Base-by-base conservation (phyloP, 2,329 filamentous ascomycete genomes). In the Macroventuria anomochaeta region DNA sequence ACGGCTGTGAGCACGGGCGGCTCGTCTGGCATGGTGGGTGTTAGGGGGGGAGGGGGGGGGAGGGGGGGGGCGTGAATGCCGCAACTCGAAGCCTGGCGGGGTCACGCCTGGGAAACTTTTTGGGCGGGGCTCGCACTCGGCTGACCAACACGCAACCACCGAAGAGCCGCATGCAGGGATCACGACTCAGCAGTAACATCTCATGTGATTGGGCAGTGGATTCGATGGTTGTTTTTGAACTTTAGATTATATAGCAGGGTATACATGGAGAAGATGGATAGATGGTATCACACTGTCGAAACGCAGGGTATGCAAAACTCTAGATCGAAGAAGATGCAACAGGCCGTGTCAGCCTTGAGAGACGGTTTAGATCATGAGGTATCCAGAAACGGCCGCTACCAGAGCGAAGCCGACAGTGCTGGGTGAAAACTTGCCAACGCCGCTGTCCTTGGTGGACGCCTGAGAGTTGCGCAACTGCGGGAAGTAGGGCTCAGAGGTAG, bases 1-100 rank as follows among this genome's bases (percentile, higher is more conserved):
- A 92, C 87, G 15, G 90, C 90, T 62, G 85, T 87, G 66, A 93
- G 90, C 12, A 92, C 68, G 33, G 80, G 78, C 23, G 84, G 84
- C 8, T 73, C 61, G 46, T 69, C 60, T 34, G 67, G 63, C 76
- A 77, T 78, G 43, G 42, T 70, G 54, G 43, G 41, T 53, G 36
- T 55, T 57, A 46, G 31, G 42, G 26, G 43, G 20, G 51, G 51
- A 34, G 57, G 31, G 57, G 36, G 49, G 53, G 41, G 52, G 47
- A 53, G 21, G 42, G 47, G 52, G 44, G 57, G n/a, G n/a, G n/a
- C n/a, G n/a, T n/a, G n/a, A 25, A 33, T 20, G 38, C 20, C n/a
- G 25, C 37, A 20, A n/a, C 5, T 39, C 33, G 26, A 36, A 15
- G 31, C 17, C 25, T 38, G 39, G 46, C 39, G 48, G 41, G 48